Evolutionary conservation across 106 monocot genomes (phyloP), one percentile per base, ranked within the genome.

Genomic region (Ottelia alismoides): DNA sequence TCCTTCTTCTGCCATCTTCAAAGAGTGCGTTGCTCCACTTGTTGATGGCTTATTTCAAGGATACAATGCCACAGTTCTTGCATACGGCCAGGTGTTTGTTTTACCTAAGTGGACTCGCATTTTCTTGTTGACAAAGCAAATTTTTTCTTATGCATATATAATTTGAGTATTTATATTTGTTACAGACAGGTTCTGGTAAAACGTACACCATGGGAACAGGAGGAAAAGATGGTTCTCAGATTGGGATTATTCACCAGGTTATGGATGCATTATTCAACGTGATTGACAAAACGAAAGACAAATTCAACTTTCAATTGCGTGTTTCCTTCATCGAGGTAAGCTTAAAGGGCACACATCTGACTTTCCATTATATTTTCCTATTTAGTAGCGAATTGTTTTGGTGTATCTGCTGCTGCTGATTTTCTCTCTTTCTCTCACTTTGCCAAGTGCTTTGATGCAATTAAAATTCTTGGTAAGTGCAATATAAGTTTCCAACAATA

Each of bases 201-300:
- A 96, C 94, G 55, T 96, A 88, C 65, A 96, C 94, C 11, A 96
- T 96, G 94, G 94, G 94, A 25, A 88, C 94, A 12, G 88, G 76
- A 63, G 58, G 75, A 21, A 88, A 67, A 48, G 92, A 87, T 49
- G 75, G 70, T 31, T 68, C 45, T 45, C 75, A 84, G 53, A 71
- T 61, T 49, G 88, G 88, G 47, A 56, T 96, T 31, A 96, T 96
- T 22, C 94, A 76, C 19, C 81, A 76, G 74, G 94, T 73, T 31
- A 88, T 96, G 94, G 69, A 74, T 69, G 70, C 70, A 50, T 64
- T 96, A 47, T 96, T 84, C 30, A 58, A 69, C 19, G 88, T 88
- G 66, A 82, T 88, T 23, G 81, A 96, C 23, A 78, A 35, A 20
- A 35, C 76, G 68, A 96, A 84, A 47, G 52, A 75, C 49, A 73